These are phyloP conservation scores for Dictyostelium intermedium DNA, from an alignment of 78 protist genomes.

Conservation along the genomic window DNA sequence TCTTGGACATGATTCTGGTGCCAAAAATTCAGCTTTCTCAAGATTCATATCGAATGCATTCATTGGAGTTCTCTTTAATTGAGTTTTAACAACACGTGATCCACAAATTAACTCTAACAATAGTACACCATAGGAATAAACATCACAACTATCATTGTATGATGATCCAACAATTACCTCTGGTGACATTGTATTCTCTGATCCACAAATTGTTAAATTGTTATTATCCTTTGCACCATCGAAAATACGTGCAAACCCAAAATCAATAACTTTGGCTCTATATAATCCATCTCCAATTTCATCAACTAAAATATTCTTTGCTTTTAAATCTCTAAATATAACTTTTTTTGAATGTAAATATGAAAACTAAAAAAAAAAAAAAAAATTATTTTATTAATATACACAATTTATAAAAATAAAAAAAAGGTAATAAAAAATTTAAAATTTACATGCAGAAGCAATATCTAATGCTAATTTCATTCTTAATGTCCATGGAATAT, in stretches of 20 bases:
- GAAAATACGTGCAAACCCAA: constrained; percentile 64
- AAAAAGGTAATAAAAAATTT: background rate
- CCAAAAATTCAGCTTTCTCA: constrained; percentile 42
- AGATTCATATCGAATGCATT: constrained; percentile 45
- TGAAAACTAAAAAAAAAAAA: constrained; percentile 26
- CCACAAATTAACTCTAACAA: constrained; percentile 68
- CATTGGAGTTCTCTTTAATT: constrained; percentile 55
- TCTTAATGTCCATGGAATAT: constrained; percentile 34
- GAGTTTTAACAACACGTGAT: constrained; percentile 44
- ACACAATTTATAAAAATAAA: background rate
- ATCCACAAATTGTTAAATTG: constrained; percentile 51
- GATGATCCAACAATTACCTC: constrained; percentile 58
- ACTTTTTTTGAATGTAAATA: constrained; percentile 65
- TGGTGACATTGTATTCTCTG: constrained; percentile 75
- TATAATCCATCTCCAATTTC: constrained; percentile 13
- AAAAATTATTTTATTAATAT: too few species aligned
- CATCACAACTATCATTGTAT: constrained; percentile 72
- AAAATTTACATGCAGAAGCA: constrained; percentile 70
- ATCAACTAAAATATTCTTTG: constrained; percentile 72
- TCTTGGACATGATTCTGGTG: constrained; percentile 44
- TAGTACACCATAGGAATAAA: constrained; percentile 61
- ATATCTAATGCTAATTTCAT: constrained; percentile 55
- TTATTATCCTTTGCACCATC: background rate
- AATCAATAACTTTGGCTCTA: constrained; percentile 68
- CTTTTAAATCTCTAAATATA: constrained; percentile 74